Base-by-base conservation (phyloP, 1,284 basidiomycete genomes). In the Sphaerobolus stellatus region DNA sequence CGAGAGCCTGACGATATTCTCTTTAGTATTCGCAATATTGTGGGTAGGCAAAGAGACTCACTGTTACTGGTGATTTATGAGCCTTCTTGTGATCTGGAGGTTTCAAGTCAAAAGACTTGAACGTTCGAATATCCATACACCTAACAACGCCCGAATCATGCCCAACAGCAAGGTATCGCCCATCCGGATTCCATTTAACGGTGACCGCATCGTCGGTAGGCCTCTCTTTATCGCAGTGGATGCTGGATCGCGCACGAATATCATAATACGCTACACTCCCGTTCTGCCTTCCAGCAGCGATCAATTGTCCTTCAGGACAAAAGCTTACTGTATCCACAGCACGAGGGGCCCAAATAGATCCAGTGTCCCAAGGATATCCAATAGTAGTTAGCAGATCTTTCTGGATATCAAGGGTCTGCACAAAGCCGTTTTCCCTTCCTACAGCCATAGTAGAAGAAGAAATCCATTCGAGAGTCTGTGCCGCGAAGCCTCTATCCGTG, bases 1-100 rank as follows among this genome's bases (percentile, higher is more conserved):
- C 84, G 31, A 98, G 73, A 1, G 92, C 92, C 90, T 93, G 57
- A 36, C 54, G 49, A 38, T 27, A 38, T 18, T 8, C 14, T 40
- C 7, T 14, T 14, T 27, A 27, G 25, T 18, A 52, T 27, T 44
- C 13, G 24, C 5, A 27, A 8, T n/a, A 22, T 2, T 31, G 29
- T 14, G 14, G 29, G 4, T 33, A 22, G 11, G 9, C 20, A 44
- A 9, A 13, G 22, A 44, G 22, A 14, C 11, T 44, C 13, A 13
- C 9, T 9, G 22, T 11, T 14, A 22, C 20, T 14, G 9, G 73
- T 28, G 74, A 78, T 34, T 31, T 50, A 61, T 58, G 58, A 48
- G 68, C 66, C 41, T 61, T 65, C 81, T 81, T 62, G 79, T 79
- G 13, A 79, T 70, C 30, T 79, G 69, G 59, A 77, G 74, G 51